phyloP scores from a whole-genome alignment of 2,329 filamentous ascomycete species.

The Fusarium mangiferae region DNA sequence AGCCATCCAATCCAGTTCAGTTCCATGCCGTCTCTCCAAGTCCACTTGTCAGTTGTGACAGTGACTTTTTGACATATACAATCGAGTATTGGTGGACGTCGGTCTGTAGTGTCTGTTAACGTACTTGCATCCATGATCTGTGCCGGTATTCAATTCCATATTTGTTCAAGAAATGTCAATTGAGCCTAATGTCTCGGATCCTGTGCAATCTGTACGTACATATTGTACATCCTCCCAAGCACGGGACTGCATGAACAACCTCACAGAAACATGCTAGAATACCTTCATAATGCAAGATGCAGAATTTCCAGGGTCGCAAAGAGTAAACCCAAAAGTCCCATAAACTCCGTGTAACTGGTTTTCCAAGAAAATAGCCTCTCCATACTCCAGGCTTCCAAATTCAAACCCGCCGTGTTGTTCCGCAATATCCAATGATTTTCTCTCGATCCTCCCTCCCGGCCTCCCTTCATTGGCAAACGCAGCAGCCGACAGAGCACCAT shows the following conservation, averaged over 20 bases:
- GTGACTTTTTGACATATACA: neutral
- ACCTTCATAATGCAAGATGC: neutral
- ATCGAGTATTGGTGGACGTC: conserved; percentile 12
- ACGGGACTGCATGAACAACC: neutral
- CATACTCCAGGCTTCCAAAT: conserved; percentile 14
- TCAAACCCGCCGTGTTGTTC: conserved; percentile 4
- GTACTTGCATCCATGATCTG: neutral
- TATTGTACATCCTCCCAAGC: neutral
- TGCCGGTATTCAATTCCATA: neutral
- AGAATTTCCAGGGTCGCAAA: neutral
- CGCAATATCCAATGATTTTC: conserved; percentile 4
- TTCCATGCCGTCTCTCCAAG: neutral
- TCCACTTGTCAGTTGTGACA: neutral
- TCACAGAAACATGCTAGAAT: neutral
- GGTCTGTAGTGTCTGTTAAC: neutral
- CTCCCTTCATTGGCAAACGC: conserved; percentile 40
- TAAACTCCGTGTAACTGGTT: conserved; percentile 6
- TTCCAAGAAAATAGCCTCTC: conserved; percentile 1
- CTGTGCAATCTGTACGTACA: neutral
- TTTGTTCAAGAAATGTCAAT: neutral
- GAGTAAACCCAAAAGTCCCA: neutral
- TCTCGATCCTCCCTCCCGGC: neutral
- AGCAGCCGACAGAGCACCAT: conserved; percentile 53
- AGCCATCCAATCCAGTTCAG: conserved; percentile 20
- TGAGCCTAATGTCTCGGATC: conserved; percentile 17